phyloP scores from a whole-genome alignment of 441 rosid species.

The Gossypium gossypioides region DNA sequence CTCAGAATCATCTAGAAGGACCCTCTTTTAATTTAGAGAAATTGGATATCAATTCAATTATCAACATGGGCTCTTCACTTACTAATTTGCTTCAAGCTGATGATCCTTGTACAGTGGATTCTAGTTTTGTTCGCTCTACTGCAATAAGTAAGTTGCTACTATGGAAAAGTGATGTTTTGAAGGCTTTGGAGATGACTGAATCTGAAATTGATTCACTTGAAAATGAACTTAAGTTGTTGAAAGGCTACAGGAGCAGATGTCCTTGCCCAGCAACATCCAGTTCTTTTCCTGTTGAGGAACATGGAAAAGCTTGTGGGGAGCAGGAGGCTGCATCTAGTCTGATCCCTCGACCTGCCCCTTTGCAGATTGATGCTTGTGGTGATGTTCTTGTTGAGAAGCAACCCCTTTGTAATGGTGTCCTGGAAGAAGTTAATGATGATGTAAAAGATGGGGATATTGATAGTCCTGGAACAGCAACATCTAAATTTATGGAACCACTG shows the following conservation, averaged over 20 bases:
- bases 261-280: conserved; percentile 28
- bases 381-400: conserved; percentile 27
- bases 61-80: conserved; percentile 54
- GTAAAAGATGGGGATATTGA: conserved; percentile 51
- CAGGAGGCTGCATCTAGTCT: conserved; percentile 23
- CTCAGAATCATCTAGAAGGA: conserved; percentile 48
- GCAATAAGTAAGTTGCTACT: conserved; percentile 55
- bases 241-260: conserved; percentile 29
- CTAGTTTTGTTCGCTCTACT: conserved; percentile 45
- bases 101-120: conserved; percentile 48
- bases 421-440: conserved; percentile 31
- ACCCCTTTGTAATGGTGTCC: conserved; percentile 28
- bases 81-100: conserved; percentile 59
- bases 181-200: conserved; percentile 71
- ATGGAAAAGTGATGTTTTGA: conserved; percentile 58
- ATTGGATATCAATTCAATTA: conserved; percentile 41
- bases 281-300: conserved; percentile 26
- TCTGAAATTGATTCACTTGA: conserved; percentile 88
- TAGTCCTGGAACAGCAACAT: conserved; percentile 66
- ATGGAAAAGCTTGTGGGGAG: conserved; percentile 27
- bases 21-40: conserved; percentile 62
- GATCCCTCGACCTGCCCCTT: conserved; percentile 33
- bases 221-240: conserved; percentile 54
- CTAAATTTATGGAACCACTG: conserved; percentile 40
- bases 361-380: conserved; percentile 37